A percentile compares a stretch with the other conserved stretches of the same genome.
Conservation (phyloP, 768 basidiomycete genomes). For the Mycena galericulata region DNA sequence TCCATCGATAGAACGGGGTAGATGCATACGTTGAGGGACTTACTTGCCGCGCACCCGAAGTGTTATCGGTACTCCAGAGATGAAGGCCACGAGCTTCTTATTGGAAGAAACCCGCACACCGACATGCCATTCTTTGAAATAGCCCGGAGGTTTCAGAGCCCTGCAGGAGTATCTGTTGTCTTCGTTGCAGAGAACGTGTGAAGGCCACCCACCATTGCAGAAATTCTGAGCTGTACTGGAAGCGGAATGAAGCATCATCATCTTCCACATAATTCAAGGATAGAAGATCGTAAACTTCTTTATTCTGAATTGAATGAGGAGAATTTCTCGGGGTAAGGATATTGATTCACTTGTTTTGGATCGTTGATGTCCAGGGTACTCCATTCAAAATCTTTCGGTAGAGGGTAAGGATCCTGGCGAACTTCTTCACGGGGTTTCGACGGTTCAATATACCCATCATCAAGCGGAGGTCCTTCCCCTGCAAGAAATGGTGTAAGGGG, state of each 20-base stretch:
- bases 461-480: constrained; percentile 74
- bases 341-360: constrained; percentile 69
- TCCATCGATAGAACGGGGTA: background rate
- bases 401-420: constrained; percentile 86
- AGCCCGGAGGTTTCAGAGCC: constrained; percentile 96
- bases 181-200: constrained; percentile 6
- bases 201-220: constrained; percentile 77
- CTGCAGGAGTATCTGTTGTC: constrained; percentile 52
- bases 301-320: constrained; percentile 64
- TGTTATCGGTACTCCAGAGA: constrained; percentile 90
- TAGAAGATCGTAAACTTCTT: constrained; percentile 92
- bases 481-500: background rate
- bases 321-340: background rate
- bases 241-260: constrained; percentile 94
- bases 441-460: constrained; percentile 92
- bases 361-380: constrained; percentile 82
- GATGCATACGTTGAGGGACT: constrained; percentile 42
- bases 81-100: constrained; percentile 96
- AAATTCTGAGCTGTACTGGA: constrained; percentile 96
- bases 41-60: constrained; percentile 89
- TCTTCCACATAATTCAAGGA: constrained; percentile 98
- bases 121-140: constrained; percentile 93
- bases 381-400: constrained; percentile 97
- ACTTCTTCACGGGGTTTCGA: constrained; percentile 82
- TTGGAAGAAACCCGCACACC: constrained; percentile 93